Base-by-base conservation (phyloP, 2,329 filamentous ascomycete genomes). In the Aspergillus sp. region DNA sequence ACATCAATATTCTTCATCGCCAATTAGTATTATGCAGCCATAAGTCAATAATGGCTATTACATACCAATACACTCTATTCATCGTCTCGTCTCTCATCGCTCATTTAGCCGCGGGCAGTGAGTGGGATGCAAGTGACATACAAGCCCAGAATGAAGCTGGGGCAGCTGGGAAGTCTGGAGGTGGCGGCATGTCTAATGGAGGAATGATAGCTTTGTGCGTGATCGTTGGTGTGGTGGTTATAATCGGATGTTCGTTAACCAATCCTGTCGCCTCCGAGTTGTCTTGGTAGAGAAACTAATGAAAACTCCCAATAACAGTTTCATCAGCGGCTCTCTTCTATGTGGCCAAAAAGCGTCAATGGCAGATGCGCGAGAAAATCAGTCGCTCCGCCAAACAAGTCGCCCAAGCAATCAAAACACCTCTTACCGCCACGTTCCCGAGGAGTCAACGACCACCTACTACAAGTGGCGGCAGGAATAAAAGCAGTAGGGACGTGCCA, bases 161-260 rank as follows among this genome's bases (percentile, higher is more conserved):
- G 7, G 59, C 54, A 40, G 41, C 58, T 11, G 59, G 59, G 1
- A 48, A 61, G 15, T 57, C 50, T 5, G 56, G 56, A 6, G 54
- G 49, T 1, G 55, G 54, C 3, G 56, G 57, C 33, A 39, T 65
- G 15, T 60, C 63, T 6, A 58, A 51, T 4, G 61, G 49, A 33
- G 64, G 64, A 15, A 65, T 66, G 58, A 66, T 66, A 17, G 55
- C 56, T 3, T 44, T 66, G 6, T 64, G 63, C 33, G 61, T 60
- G 1, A 60, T 66, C 13, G 64, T 60, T 11, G 64, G 63, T 2
- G 41, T 66, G 5, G 64, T 66, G 5, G 60, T 63, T 20, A 24
- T 65, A 12, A 55, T 66, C 17, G 64, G 64, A 61, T 51, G 64
- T 66, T 19, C 45, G 62, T 60, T 45, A 30, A 22, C 15, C 20